phyloP scores from a whole-genome alignment of 441 rosid genomes.

The Omphalea diandra region DNA sequence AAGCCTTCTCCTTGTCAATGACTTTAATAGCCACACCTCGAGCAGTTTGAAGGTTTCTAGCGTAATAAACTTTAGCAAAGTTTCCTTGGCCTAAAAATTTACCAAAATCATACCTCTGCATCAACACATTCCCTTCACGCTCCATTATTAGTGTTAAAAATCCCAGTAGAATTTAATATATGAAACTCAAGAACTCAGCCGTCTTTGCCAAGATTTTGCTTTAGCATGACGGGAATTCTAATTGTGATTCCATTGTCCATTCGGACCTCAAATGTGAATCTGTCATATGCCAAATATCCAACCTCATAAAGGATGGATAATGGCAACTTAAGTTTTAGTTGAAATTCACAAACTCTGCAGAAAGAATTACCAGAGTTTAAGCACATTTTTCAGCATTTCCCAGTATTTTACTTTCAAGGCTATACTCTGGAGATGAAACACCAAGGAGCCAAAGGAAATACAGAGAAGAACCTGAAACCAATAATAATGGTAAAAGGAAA shows the following conservation, averaged over 20 bases:
- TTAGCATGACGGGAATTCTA: slow-evolving; percentile 18
- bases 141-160: slow-evolving; percentile 28
- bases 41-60: slow-evolving; percentile 45
- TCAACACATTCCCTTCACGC: slow-evolving; percentile 42
- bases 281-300: slow-evolving; percentile 1
- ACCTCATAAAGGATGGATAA: not conserved
- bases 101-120: slow-evolving; percentile 65
- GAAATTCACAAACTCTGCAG: slow-evolving; percentile 12
- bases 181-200: slow-evolving; percentile 27
- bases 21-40: slow-evolving; percentile 73
- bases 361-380: slow-evolving; percentile 24
- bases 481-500: not conserved
- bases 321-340: not conserved
- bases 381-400: slow-evolving; percentile 54
- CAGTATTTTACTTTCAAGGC: slow-evolving; percentile 14
- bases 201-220: slow-evolving; percentile 29
- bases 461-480: slow-evolving; percentile 10
- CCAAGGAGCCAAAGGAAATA: not conserved
- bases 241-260: slow-evolving; percentile 11
- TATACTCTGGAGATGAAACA: slow-evolving; percentile 14
- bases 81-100: slow-evolving; percentile 75
- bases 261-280: slow-evolving; percentile 13
- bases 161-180: slow-evolving; percentile 11
- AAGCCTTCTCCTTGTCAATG: slow-evolving; percentile 67
- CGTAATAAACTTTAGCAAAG: slow-evolving; percentile 71